These are phyloP conservation scores for Globisporangium barbulae DNA, from an alignment of 352 stramenopile genomes.

Conservation along the genomic window DNA sequence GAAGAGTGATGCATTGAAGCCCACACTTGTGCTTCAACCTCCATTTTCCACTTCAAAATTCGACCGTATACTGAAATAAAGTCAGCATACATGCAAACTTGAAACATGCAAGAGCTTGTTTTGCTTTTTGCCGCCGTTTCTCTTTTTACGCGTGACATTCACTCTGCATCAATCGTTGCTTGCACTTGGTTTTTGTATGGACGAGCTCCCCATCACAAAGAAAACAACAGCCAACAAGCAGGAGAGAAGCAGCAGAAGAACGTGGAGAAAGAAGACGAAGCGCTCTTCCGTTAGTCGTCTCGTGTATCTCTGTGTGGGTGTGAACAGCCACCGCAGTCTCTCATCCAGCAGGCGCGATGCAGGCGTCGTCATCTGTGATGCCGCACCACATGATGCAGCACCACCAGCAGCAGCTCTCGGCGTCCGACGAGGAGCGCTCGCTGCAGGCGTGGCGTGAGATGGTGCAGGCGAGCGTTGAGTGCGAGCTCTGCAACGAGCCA, in stretches of 20 bases:
- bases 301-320: not conserved
- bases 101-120: not conserved
- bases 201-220: not conserved
- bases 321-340: not conserved
- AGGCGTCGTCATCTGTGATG: constrained; percentile 4
- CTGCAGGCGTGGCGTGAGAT: constrained; percentile 66
- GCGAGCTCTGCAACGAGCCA: constrained; percentile 83
- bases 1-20: not conserved
- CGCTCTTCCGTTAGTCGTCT: not conserved
- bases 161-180: not conserved
- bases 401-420: constrained; percentile 15
- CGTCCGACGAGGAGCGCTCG: constrained; percentile 47
- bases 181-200: not conserved
- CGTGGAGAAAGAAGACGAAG: not conserved
- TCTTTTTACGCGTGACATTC: not conserved
- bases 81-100: not conserved
- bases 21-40: not conserved
- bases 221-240: constrained; percentile 1
- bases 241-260: not conserved
- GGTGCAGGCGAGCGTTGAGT: constrained; percentile 77
- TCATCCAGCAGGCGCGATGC: constrained; percentile 5
- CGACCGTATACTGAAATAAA: not conserved
- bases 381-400: constrained; percentile 9
- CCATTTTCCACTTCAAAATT: not conserved
- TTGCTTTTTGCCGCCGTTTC: not conserved